Conservation (phyloP, 2,329 filamentous ascomycete genomes). For the Tolypocladium amazonense region DNA sequence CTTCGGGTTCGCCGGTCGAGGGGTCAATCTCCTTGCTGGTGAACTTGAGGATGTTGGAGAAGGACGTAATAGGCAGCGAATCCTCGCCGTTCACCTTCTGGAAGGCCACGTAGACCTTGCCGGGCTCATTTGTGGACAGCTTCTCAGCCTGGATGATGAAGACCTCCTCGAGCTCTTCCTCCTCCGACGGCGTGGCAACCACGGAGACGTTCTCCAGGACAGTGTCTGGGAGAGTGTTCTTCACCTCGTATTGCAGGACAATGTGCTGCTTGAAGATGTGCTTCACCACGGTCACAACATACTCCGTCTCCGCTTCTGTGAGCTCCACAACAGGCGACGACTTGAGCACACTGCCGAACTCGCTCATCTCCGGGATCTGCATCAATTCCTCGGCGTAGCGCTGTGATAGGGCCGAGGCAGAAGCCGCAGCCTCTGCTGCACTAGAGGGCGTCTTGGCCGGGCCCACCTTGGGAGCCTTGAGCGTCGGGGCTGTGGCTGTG, state of each 20-base stretch:
- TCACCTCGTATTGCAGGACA: constrained; percentile 92
- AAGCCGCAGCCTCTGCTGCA: constrained; percentile 64
- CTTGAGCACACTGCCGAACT: constrained; percentile 85
- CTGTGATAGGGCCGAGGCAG: constrained; percentile 70
- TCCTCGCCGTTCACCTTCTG: constrained; percentile 68
- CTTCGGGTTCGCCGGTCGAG: constrained; percentile 83
- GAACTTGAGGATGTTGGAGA: constrained; percentile 92
- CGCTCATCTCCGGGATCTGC: constrained; percentile 81
- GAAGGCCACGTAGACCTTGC: constrained; percentile 92
- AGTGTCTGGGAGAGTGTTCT: constrained; percentile 89
- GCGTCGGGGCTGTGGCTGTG: constrained; percentile 78
- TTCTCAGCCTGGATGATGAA: constrained; percentile 87
- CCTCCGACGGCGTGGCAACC: constrained; percentile 66
- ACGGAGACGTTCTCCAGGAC: constrained; percentile 85
- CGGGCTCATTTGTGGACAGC: constrained; percentile 74
- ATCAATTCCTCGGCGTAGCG: constrained; percentile 82
- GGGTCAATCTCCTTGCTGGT: constrained; percentile 98
- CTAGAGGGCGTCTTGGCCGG: constrained; percentile 60
- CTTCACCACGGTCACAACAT: constrained; percentile 87
- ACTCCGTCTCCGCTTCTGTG: constrained; percentile 95
- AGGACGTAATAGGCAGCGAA: constrained; percentile 68
- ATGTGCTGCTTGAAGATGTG: constrained; percentile 97
- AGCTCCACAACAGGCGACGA: constrained; percentile 79
- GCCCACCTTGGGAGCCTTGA: constrained; percentile 82
- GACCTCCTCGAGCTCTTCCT: constrained; percentile 78